Evolutionary conservation across 257 asterid genomes (phyloP).

Genomic region (Petunia axillaris): DNA sequence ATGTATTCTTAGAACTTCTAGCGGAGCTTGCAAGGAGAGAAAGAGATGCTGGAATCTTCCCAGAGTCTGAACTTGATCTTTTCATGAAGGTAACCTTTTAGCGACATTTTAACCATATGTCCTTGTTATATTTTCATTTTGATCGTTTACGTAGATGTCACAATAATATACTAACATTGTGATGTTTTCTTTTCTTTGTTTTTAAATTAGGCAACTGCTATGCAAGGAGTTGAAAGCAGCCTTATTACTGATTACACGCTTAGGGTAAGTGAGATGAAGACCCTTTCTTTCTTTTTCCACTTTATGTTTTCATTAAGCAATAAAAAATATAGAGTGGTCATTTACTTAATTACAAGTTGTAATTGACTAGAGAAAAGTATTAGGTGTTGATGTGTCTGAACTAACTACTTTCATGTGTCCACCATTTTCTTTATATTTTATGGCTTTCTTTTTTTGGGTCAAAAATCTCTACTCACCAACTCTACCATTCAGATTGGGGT

Average conservation of each 20-base stretch:
- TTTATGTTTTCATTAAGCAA: background rate
- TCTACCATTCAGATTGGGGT: background rate
- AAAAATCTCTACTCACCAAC: constrained; percentile 38
- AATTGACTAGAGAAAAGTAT: background rate
- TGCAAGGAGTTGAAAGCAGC: constrained; percentile 59
- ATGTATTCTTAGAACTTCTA: constrained; percentile 44
- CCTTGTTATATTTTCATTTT: background rate
- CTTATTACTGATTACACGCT: constrained; percentile 64
- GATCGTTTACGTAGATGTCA: background rate
- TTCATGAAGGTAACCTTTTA: constrained; percentile 54
- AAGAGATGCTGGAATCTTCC: constrained; percentile 53
- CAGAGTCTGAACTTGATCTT: constrained; percentile 63
- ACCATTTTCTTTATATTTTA: background rate
- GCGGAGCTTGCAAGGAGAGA: constrained; percentile 64
- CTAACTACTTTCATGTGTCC: constrained; percentile 14
- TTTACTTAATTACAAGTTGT: background rate
- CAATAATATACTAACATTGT: background rate
- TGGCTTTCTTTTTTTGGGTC: constrained; percentile 12
- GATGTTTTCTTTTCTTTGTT: background rate
- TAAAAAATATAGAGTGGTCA: background rate
- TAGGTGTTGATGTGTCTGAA: constrained; percentile 19
- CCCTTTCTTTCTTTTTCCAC: background rate
- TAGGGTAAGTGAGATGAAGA: constrained; percentile 43
- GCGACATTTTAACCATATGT: too few species aligned
- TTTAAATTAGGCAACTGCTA: constrained; percentile 52